These are phyloP conservation scores for Sugiyamaella boreocaroliniensis DNA, from an alignment of 805 yeast species.

Conservation along the genomic window DNA sequence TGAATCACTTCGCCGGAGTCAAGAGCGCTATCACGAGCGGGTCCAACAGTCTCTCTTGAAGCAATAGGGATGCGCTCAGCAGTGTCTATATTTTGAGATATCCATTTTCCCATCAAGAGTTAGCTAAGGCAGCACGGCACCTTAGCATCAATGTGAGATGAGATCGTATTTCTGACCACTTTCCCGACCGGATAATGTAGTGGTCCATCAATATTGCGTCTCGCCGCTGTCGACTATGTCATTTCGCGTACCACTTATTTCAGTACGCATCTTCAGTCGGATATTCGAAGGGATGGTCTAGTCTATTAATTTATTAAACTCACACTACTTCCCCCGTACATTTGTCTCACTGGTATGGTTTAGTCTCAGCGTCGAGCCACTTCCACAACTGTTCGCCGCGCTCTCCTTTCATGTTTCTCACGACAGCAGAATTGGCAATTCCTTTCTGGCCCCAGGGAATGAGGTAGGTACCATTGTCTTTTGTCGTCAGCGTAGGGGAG, in stretches of 20 bases:
- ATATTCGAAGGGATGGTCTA: no score
- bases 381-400: constrained; percentile 33
- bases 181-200: no score
- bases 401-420: constrained; percentile 29
- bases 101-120: background rate
- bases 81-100: background rate
- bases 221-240: no score
- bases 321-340: background rate
- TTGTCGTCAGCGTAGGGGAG: constrained; percentile 32
- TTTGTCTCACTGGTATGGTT: constrained; percentile 3
- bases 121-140: background rate
- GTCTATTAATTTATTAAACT: no score
- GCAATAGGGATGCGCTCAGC: no score
- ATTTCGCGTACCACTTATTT: no score
- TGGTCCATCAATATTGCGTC: background rate
- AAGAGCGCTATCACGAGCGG: no score
- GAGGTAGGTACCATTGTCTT: constrained; percentile 33
- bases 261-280: no score
- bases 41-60: no score
- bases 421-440: constrained; percentile 33
- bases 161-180: no score
- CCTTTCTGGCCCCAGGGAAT: constrained; percentile 41
- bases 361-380: constrained; percentile 29
- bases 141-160: no score
- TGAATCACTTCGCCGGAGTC: no score